These are phyloP conservation scores for Coemansia sp. DNA, from an alignment of 192 early-diverging fungal species.

Conservation along the genomic window DNA sequence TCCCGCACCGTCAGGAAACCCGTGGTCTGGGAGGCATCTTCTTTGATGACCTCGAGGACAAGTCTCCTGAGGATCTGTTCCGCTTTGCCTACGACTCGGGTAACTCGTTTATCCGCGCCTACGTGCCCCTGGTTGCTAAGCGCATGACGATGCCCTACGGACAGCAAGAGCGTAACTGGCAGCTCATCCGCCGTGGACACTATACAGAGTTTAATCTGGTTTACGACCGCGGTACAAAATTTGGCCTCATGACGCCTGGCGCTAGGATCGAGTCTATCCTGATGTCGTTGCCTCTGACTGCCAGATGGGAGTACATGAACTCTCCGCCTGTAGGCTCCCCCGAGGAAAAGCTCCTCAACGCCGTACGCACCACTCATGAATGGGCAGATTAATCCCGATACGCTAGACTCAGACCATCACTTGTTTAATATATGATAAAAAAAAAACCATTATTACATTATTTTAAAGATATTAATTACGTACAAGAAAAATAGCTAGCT, in stretches of 20 bases:
- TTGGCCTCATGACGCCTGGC: conserved; percentile 93
- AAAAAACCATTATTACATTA: too few species aligned
- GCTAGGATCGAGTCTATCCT: conserved; percentile 94
- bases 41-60: conserved; percentile 91
- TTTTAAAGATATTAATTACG: too few species aligned
- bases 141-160: conserved; percentile 79
- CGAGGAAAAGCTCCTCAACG: conserved; percentile 73
- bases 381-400: conserved; percentile 59
- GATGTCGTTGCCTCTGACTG: conserved; percentile 89
- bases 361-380: conserved; percentile 72
- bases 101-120: conserved; percentile 75
- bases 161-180: conserved; percentile 80
- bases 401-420: too few species aligned
- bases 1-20: conserved; percentile 80
- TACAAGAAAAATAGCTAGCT: too few species aligned
- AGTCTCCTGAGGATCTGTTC: conserved; percentile 72
- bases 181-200: conserved; percentile 89
- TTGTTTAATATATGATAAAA: too few species aligned
- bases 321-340: conserved; percentile 60
- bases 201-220: conserved; percentile 99
- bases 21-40: conserved; percentile 98
- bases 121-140: conserved; percentile 81
- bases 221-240: conserved; percentile 97
- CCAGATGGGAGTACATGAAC: conserved; percentile 94
- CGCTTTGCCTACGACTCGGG: conserved; percentile 80